Base-by-base conservation (phyloP, 2,329 filamentous ascomycete genomes). In the Myriosclerotinia scirpicola region DNA sequence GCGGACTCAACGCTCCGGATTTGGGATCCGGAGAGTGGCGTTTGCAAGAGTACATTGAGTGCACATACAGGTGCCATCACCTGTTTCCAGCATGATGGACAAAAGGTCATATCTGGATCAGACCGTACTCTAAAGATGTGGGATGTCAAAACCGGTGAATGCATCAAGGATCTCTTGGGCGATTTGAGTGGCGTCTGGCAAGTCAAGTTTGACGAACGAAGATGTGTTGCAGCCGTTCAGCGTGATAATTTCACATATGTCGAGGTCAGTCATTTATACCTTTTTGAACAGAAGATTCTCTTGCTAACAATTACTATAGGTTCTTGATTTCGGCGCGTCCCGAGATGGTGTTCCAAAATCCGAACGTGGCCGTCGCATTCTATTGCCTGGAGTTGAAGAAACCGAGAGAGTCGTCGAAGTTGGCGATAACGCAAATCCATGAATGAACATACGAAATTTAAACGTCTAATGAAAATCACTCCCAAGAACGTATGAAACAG, bases 141-240 rank as follows among this genome's bases (percentile, higher is more conserved):
- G 95, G 92, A 99, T 75, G 90, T 97, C 60, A 87, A 88, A 74
- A 96, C 90, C 1, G 95, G 95, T 59, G 91, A 97, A 74, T 97
- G 93, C 77, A 88, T 97, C 63, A 91, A 94, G 72, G 94, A 99
- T 78, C 84, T 99, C 53, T 83, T 99, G 74, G 97, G 92, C 17
- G 93, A 97, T 75, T 83, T 99, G 46, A 94, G 90, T 72, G 93
- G 94, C n/a, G 95, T 99, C 9, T 99, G 95, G 95, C 95, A 99
- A 80, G 95, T 99, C 74, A 95, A 95, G 75, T 99, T 99, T 80
- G 93, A 99, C 75, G 92, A 96, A 76, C 85, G 95, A 72, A 86
- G 94, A 77, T 99, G 95, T 77, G 95, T 99, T 67, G 95, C 95
- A 68, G 95, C 95, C 54, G 95, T 99, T 66, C 95, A 99, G 81